Conservation (phyloP, 768 basidiomycete genomes). For the Termitomyces sp. region DNA sequence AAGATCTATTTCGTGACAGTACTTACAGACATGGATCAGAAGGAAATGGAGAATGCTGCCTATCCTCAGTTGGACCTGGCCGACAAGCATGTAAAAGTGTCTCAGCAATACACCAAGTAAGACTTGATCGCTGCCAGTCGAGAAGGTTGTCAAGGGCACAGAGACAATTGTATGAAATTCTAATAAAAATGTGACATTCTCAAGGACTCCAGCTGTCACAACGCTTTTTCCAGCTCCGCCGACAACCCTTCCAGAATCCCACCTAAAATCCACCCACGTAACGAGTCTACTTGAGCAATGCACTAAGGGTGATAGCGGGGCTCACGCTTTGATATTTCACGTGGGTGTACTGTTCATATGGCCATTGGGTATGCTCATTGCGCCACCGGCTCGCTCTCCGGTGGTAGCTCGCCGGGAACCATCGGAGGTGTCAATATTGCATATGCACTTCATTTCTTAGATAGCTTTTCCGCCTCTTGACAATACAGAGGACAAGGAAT, state of each 20-base stretch:
- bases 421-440: background rate
- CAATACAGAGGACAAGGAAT: background rate
- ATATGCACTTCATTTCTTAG: background rate
- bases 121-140: too few species aligned
- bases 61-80: too few species aligned
- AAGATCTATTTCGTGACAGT: too few species aligned
- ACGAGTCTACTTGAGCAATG: background rate
- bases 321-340: too few species aligned
- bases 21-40: too few species aligned
- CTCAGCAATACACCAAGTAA: too few species aligned
- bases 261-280: background rate
- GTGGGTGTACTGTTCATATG: background rate
- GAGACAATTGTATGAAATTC: background rate
- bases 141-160: too few species aligned
- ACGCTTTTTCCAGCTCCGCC: background rate
- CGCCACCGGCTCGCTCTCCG: background rate
- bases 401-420: background rate
- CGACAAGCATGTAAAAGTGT: too few species aligned
- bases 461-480: background rate
- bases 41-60: too few species aligned
- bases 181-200: background rate
- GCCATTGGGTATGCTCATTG: background rate
- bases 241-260: background rate
- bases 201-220: background rate
- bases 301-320: too few species aligned